Evolutionary conservation across 768 basidiomycete species (phyloP).

Genomic region (Austroboletus eburneus): DNA sequence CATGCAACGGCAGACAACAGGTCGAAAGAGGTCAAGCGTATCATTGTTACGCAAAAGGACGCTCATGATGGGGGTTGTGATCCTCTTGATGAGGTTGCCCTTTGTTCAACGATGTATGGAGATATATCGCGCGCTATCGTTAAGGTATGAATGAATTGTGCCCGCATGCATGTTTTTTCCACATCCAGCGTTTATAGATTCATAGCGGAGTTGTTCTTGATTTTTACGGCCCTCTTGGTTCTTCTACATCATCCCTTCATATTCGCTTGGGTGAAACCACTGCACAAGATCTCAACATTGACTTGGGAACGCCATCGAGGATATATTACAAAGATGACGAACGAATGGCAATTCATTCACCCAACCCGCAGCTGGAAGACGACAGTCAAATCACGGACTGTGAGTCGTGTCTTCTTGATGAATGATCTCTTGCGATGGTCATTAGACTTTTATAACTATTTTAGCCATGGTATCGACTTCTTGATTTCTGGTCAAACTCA

Average conservation of each 20-base stretch:
- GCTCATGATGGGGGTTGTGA: conserved; percentile 53
- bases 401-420: conserved; percentile 22
- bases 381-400: conserved; percentile 50
- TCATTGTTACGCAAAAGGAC: conserved; percentile 69
- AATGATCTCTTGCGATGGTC: conserved; percentile 5
- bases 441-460: conserved; percentile 89
- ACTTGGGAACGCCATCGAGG: conserved; percentile 73
- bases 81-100: conserved; percentile 67
- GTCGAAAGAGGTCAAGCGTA: conserved; percentile 70
- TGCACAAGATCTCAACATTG: conserved; percentile 74
- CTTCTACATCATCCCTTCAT: conserved; percentile 40
- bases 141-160: conserved; percentile 42
- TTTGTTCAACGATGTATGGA: conserved; percentile 65
- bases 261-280: conserved; percentile 72
- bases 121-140: conserved; percentile 65
- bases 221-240: conserved; percentile 54
- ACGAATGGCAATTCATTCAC: conserved; percentile 79
- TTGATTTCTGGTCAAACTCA: conserved; percentile 71
- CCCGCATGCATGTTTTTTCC: background rate
- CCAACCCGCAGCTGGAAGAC: conserved; percentile 37
- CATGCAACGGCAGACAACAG: conserved; percentile 50
- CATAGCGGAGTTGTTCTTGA: conserved; percentile 69
- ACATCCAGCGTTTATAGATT: conserved; percentile 39
- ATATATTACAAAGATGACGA: conserved; percentile 88
- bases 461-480: conserved; percentile 87